Base-by-base conservation (phyloP, 192 early-diverging fungal genomes). In the Spizellomyces punctatus region DNA sequence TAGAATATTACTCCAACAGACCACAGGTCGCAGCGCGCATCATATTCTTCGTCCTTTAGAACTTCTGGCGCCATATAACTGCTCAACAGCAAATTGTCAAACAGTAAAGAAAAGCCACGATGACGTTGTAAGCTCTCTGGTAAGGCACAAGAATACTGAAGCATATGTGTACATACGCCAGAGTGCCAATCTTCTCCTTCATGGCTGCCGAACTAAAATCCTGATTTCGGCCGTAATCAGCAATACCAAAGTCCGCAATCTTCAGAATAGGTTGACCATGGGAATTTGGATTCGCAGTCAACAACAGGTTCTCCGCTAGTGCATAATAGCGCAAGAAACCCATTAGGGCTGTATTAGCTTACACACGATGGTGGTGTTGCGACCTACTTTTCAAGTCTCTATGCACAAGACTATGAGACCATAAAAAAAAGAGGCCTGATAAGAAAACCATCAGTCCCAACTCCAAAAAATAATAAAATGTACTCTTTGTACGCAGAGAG, bases 191-290 rank as follows among this genome's bases (percentile, higher is more conserved):
- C 61, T 22, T 14, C 41, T 47, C 64, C 36, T 64, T 72, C 50
- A 73, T 0, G 10, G 44, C 9, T 14, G 10, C 55, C 9, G 27
- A 36, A 36, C 1, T 36, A 36, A 36, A 36, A 36, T 36, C 27
- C 27, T 36, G 27, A 3, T 36, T 36, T 36, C 27, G 44, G 70
- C 42, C 48, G 41, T 60, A 17, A 22, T 71, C 66, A 6, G 73
- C 73, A 42, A 74, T 71, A 10, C 69, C 74, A 73, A 76, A 76
- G 61, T 76, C 74, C 17, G 59, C 74, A 41, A 76, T 76, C 56
- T 72, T 70, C 36, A 76, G 69, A 12, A 60, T 43, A 10, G 65
- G 52, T n/a, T 41, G 16, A 6, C 21, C 45, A n/a, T 8, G 44
- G 0, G 10, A 54, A 10, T 17, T 43, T 14, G 69, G 54, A 12